Evolutionary conservation across 331 rosid genomes (phyloP).

Genomic region (Telfairia occidentalis): DNA sequence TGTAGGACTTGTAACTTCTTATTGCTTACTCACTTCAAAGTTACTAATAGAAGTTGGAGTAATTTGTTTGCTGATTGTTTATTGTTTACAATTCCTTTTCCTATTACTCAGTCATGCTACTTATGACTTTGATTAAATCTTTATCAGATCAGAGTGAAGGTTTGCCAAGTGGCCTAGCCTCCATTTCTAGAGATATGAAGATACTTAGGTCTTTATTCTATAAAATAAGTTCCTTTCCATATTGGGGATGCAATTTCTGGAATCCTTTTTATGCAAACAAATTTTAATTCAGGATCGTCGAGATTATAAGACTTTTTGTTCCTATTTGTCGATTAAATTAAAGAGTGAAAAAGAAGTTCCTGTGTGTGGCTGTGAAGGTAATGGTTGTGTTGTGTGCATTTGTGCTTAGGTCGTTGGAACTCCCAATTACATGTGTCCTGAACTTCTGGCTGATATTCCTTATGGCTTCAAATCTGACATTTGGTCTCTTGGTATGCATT

Average conservation of each 20-base stretch:
- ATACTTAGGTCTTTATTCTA: conserved; percentile 2
- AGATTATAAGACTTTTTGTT: background rate
- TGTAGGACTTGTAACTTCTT: background rate
- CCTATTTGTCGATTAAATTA: background rate
- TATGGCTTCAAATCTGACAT: conserved; percentile 98
- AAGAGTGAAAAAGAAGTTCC: background rate
- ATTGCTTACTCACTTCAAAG: background rate
- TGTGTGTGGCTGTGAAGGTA: background rate
- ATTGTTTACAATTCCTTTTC: background rate
- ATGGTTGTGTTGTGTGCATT: conserved; percentile 14
- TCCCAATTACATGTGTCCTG: conserved; percentile 99
- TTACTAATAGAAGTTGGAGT: background rate
- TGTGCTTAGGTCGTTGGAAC: conserved; percentile 86
- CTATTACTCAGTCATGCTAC: background rate
- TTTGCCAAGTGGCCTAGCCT: conserved; percentile 1
- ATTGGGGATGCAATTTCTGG: background rate
- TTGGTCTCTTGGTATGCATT: conserved; percentile 85
- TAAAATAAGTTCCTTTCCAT: background rate
- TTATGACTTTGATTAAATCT: background rate
- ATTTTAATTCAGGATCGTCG: background rate
- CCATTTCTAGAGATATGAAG: background rate
- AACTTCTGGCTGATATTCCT: conserved; percentile 96
- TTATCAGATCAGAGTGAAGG: conserved; percentile 4
- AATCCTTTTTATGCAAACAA: background rate
- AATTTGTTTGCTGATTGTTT: background rate